Conservation (phyloP, 2,329 filamentous ascomycete species). For the Knufia fluminis region DNA sequence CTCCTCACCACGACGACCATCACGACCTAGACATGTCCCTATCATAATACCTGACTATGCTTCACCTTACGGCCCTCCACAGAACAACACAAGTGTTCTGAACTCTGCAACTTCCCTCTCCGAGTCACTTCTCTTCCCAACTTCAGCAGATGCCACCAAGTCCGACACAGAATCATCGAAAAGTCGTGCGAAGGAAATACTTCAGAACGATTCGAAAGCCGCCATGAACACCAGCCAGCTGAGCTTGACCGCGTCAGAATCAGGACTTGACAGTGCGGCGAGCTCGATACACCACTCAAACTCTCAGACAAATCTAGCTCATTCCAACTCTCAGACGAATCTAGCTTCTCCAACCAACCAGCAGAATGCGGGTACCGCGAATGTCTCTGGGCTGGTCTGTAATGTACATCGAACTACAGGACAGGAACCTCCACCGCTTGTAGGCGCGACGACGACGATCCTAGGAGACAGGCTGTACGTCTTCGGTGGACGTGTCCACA, state of each 20-base stretch:
- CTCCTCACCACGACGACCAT: constrained; percentile 17
- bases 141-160: constrained; percentile 6
- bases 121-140: constrained; percentile 8
- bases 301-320: too few relatives aligned
- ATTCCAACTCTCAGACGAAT: constrained; percentile 2
- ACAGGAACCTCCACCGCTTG: constrained; percentile 78
- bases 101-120: constrained; percentile 12
- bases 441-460: constrained; percentile 91
- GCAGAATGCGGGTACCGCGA: constrained; percentile 39
- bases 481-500: constrained; percentile 84
- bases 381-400: constrained; percentile 58
- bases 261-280: constrained; percentile 17
- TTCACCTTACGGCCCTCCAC: constrained; percentile 20
- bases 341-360: constrained; percentile 13
- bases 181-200: constrained; percentile 13
- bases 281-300: constrained; percentile 9
- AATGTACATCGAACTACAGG: constrained; percentile 77
- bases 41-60: constrained; percentile 27
- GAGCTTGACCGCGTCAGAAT: constrained; percentile 21
- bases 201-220: background rate
- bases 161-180: constrained; percentile 6
- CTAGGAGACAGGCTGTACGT: constrained; percentile 94
- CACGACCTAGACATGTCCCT: constrained; percentile 25
- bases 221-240: constrained; percentile 23
- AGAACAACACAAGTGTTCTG: constrained; percentile 10